Percentiles rank a stretch among this genome's conserved stretches.
Evolutionary conservation across 768 basidiomycete species (phyloP).

Genomic region (Phallus indusiatus): DNA sequence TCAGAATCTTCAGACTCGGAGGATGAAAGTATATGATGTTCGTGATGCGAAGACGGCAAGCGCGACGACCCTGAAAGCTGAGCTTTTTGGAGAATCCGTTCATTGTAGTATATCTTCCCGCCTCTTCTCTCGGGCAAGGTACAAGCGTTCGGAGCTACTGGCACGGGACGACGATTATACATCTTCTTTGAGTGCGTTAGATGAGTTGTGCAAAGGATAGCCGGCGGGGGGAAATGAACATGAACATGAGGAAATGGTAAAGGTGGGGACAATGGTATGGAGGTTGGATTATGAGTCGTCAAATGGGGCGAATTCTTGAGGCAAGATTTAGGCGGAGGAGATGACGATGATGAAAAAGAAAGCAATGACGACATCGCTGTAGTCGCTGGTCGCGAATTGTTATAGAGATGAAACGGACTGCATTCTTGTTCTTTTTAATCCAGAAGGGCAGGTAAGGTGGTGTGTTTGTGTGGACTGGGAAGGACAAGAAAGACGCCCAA

Average conservation of each 20-base stretch:
- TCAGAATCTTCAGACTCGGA: constrained; percentile 5
- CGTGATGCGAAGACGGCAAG: not conserved
- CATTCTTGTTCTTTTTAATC: too few species aligned
- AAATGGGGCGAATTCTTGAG: not conserved
- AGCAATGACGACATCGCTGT: not conserved
- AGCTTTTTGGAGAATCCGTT: not conserved
- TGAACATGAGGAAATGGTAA: not conserved
- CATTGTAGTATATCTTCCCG: not conserved
- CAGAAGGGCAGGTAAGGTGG: too few species aligned
- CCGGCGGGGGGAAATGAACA: constrained; percentile 41
- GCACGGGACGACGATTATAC: constrained; percentile 77
- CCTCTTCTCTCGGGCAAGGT: constrained; percentile 65
- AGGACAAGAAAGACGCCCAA: too few species aligned
- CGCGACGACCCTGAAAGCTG: not conserved
- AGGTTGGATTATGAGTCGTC: not conserved
- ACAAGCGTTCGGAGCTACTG: constrained; percentile 62
- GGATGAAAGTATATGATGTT: not conserved
- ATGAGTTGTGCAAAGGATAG: constrained; percentile 28
- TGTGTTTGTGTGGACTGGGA: too few species aligned
- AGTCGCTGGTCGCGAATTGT: not conserved
- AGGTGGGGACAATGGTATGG: not conserved
- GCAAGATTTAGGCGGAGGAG: not conserved
- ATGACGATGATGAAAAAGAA: not conserved
- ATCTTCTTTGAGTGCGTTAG: constrained; percentile 32
- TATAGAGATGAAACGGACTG: not conserved